Conservation (phyloP, 208 protist species). For the Trypanosoma theileri region DNA sequence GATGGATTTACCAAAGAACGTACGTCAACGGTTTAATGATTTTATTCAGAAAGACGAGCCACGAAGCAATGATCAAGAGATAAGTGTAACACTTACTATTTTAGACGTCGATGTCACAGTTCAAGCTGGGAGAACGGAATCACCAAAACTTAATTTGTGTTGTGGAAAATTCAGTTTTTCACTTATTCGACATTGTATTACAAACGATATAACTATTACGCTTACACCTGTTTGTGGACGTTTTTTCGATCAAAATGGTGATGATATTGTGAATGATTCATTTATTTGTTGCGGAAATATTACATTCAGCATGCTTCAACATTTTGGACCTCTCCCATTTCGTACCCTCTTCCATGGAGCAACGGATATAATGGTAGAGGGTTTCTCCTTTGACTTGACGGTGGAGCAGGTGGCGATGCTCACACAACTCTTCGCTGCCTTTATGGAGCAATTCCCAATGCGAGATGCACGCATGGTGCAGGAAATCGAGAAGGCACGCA, state of each 20-base stretch:
- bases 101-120: slow-evolving; percentile 48
- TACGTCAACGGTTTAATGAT: slow-evolving; percentile 70
- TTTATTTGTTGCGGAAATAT: slow-evolving; percentile 62
- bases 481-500: slow-evolving; percentile 55
- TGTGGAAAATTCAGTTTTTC: slow-evolving; percentile 55
- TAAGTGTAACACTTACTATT: slow-evolving; percentile 52
- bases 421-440: slow-evolving; percentile 34
- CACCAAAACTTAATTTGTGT: slow-evolving; percentile 25
- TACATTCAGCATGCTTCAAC: slow-evolving; percentile 48
- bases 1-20: slow-evolving; percentile 66
- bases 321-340: slow-evolving; percentile 78
- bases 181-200: slow-evolving; percentile 65
- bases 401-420: slow-evolving; percentile 60
- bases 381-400: slow-evolving; percentile 53
- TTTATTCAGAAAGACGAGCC: slow-evolving; percentile 64
- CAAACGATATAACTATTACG: slow-evolving; percentile 55
- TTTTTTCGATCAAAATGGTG: slow-evolving; percentile 27
- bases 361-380: slow-evolving; percentile 53
- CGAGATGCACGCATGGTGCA: slow-evolving; percentile 58
- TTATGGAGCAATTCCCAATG: slow-evolving; percentile 48
- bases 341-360: slow-evolving; percentile 70
- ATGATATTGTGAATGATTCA: background rate
- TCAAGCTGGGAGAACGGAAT: background rate
- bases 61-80: slow-evolving; percentile 65
- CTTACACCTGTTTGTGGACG: slow-evolving; percentile 52